phyloP scores from a whole-genome alignment of 768 basidiomycete genomes.

The Psilocybe subaeruginosa region DNA sequence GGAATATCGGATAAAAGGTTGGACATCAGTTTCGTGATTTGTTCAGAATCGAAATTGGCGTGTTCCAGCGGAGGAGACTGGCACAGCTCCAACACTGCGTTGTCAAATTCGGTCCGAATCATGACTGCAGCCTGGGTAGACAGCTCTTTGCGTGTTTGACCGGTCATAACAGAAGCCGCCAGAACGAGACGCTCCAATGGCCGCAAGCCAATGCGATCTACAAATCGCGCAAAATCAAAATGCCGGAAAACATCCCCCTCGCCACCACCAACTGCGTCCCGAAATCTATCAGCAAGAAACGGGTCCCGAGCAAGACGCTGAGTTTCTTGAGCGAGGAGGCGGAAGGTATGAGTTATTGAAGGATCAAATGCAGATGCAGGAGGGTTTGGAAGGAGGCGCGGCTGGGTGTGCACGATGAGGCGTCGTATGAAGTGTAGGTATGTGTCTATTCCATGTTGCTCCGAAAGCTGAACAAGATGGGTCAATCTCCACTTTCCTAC shows the following conservation, averaged over 20 bases:
- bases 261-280: constrained; percentile 87
- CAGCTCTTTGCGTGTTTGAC: constrained; percentile 56
- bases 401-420: constrained; percentile 87
- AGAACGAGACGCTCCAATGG: constrained; percentile 82
- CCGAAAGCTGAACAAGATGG: constrained; percentile 71
- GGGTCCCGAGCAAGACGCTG: constrained; percentile 91
- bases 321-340: constrained; percentile 85
- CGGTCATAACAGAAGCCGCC: constrained; percentile 71
- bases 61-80: constrained; percentile 84
- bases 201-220: constrained; percentile 78
- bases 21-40: constrained; percentile 78
- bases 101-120: constrained; percentile 80
- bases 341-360: constrained; percentile 80
- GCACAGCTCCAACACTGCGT: constrained; percentile 72
- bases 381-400: constrained; percentile 61
- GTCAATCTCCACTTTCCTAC: constrained; percentile 9
- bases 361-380: constrained; percentile 71
- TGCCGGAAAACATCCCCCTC: constrained; percentile 83
- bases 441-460: constrained; percentile 96
- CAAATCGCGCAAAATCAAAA: constrained; percentile 83
- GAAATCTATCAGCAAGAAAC: constrained; percentile 86
- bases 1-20: constrained; percentile 77
- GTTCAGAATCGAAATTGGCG: constrained; percentile 73
- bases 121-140: constrained; percentile 68
- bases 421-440: constrained; percentile 98